phyloP scores from a whole-genome alignment of 2,329 filamentous ascomycete genomes.

The Periglandula ipomoeae region DNA sequence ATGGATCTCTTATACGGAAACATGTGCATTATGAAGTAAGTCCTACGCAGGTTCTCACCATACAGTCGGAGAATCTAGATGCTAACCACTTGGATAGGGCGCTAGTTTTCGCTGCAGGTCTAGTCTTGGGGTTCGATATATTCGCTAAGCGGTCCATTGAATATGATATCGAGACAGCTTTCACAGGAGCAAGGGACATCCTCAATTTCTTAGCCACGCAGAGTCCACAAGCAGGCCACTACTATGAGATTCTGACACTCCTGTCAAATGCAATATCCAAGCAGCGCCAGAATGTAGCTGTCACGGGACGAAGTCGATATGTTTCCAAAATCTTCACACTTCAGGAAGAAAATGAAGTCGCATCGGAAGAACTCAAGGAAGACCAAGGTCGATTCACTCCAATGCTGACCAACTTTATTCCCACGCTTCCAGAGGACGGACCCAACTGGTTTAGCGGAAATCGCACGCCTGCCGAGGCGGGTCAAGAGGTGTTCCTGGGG shows the following conservation, averaged over 20 bases:
- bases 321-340: constrained; percentile 19
- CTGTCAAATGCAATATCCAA: constrained; percentile 35
- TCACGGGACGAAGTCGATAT: constrained; percentile 17
- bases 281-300: constrained; percentile 21
- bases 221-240: constrained; percentile 48
- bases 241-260: constrained; percentile 43
- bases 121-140: constrained; percentile 47
- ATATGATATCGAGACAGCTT: constrained; percentile 37
- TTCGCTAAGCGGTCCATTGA: constrained; percentile 39
- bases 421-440: constrained; percentile 4
- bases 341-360: not conserved
- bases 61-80: not conserved
- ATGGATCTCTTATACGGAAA: constrained; percentile 38
- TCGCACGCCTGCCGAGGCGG: constrained; percentile 1
- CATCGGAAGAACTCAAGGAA: not conserved
- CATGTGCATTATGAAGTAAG: constrained; percentile 52
- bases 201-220: constrained; percentile 36
- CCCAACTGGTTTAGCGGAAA: constrained; percentile 7
- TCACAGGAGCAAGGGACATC: constrained; percentile 39
- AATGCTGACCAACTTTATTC: not conserved
- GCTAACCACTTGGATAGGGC: constrained; percentile 25
- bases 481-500: constrained; percentile 14
- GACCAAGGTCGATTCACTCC: not conserved
- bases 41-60: not conserved
- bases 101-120: constrained; percentile 45